Base-by-base conservation (phyloP, 768 basidiomycete genomes). In the Suillus subaureus region DNA sequence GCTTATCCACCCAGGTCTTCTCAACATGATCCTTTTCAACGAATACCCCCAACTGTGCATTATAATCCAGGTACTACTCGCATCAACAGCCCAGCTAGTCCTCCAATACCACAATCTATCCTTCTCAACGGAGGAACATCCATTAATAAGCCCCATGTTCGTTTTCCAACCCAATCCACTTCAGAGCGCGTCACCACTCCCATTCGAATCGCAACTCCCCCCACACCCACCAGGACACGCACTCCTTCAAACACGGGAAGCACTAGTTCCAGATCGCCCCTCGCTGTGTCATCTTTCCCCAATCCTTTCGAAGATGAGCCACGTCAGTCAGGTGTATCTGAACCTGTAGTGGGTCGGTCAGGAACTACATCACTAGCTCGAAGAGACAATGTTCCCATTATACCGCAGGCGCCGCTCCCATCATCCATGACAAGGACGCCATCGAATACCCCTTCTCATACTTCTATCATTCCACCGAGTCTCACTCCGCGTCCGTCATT, bases 21-120 rank as follows among this genome's bases (percentile, higher is more conserved):
- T 6, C 61, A 61, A 33, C 61, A 65, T 68, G 77, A 79, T 71
- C 72, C 71, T 43, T 72, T 67, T 33, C 75, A 73, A 39, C 69
- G 74, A 60, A 47, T 64, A 66, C 65, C 70, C 1, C 73, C 81
- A 33, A 64, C 65, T 60, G 72, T 70, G 4, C 69, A 71, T 64
- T 65, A 62, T 64, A 62, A 40, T 15, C 12, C 37, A 15, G 28
- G 18, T 26, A 47, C 65, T 47, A 58, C 28, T 7, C 43, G 47
- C 2, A 11, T 47, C 37, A 45, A 61, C 23, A 55, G 21, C 26
- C 37, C 54, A 40, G 15, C 26, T 42, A 56, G 15, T n/a, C n/a
- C 62, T 13, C 45, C 37, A 35, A 33, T 55, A 16, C 58, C 64
- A 11, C 18, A 66, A 37, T 31, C 62, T 6, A 54, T 61, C n/a